A percentile compares a stretch with the other conserved stretches of the same genome.
Evolutionary conservation across 2,329 filamentous ascomycete species (phyloP).

Genomic region (Mycogone perniciosa): DNA sequence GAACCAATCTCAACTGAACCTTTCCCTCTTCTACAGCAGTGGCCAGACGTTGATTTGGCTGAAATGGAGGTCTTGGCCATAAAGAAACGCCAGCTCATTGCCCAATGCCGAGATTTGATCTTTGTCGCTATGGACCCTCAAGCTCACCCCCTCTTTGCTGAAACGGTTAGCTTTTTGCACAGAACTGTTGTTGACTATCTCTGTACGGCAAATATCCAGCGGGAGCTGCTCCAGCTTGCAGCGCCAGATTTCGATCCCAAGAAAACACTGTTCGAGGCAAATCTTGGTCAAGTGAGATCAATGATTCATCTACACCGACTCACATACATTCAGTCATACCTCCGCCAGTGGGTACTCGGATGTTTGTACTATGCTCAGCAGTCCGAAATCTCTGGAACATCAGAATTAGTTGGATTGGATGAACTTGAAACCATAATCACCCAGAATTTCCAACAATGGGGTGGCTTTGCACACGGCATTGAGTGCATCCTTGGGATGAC

Average conservation of each 20-base stretch:
- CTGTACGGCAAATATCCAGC: not conserved
- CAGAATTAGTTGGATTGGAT: not conserved
- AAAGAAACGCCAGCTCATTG: conserved; percentile 2
- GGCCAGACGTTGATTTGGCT: not conserved
- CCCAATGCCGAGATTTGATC: conserved; percentile 4
- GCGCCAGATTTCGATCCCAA: conserved; percentile 1
- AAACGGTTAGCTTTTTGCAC: conserved; percentile 3
- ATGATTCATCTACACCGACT: conserved; percentile 2
- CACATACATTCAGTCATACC: not conserved
- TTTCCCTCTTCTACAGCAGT: not conserved
- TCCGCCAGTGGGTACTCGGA: conserved; percentile 4
- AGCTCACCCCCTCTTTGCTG: not conserved
- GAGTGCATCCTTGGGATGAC: not conserved
- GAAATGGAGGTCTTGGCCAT: not conserved
- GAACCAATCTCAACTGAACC: not conserved
- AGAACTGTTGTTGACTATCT: conserved; percentile 7
- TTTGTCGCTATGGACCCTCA: not conserved
- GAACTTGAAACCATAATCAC: conserved; percentile 1
- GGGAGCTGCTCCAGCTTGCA: not conserved
- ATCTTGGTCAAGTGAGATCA: conserved; percentile 1
- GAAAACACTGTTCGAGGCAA: not conserved
- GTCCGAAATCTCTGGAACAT: not conserved
- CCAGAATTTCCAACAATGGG: not conserved
- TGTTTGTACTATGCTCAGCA: conserved; percentile 5
- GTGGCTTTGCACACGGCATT: not conserved